A percentile compares a stretch with the other conserved stretches of the same genome.
phyloP scores from a whole-genome alignment of 345 rosid genomes.

The Citrus hindsii region DNA sequence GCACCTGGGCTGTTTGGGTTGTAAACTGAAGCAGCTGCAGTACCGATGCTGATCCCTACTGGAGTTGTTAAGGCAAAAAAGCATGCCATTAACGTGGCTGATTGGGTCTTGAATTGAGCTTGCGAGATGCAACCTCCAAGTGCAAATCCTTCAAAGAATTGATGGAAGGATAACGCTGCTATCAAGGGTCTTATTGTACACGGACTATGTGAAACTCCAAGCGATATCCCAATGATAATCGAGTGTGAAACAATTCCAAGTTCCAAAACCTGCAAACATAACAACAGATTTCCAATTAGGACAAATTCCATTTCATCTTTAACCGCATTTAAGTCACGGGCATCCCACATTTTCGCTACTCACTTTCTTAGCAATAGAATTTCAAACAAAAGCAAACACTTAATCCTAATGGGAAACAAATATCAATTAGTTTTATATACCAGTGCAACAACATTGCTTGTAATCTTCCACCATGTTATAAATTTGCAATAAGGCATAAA shows the following conservation, averaged over 20 bases:
- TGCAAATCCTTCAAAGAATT: conserved; percentile 96
- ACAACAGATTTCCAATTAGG: neutral
- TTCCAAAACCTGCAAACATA: conserved; percentile 61
- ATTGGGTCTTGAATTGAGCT: conserved; percentile 52
- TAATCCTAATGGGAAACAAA: neutral
- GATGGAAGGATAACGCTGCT: conserved; percentile 85
- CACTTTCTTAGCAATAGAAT: neutral
- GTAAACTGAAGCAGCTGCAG: conserved; percentile 56
- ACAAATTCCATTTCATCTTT: neutral
- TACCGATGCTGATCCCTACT: conserved; percentile 63
- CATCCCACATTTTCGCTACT: neutral
- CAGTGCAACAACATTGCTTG: too few species aligned
- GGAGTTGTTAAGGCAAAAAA: conserved; percentile 84
- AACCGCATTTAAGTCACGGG: neutral
- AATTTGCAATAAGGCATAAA: too few species aligned
- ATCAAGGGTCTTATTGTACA: conserved; percentile 88
- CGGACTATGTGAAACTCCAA: conserved; percentile 83
- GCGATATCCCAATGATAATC: conserved; percentile 79
- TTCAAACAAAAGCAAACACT: neutral
- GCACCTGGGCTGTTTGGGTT: conserved; percentile 59
- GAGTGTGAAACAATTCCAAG: conserved; percentile 95
- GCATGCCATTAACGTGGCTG: conserved; percentile 64
- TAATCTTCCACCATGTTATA: too few species aligned
- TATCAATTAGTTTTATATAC: neutral
- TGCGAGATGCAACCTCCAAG: conserved; percentile 92